Conservation (phyloP, 148 eudicot species). For the Rhododendron vialii region DNA sequence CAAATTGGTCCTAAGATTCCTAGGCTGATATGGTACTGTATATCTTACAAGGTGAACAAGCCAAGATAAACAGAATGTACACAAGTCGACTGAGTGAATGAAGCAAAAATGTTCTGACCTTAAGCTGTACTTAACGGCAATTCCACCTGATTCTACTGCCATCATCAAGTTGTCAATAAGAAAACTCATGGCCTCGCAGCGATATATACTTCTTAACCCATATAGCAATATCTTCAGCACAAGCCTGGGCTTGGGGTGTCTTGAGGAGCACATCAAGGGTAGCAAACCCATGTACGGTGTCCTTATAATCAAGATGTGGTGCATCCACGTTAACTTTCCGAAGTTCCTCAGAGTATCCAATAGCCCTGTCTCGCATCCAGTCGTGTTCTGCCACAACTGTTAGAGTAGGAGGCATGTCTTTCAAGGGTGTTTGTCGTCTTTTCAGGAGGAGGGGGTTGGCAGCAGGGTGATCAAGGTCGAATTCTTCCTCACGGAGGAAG, state of each 20-base stretch:
- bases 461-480: constrained; percentile 80
- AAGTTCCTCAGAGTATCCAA: constrained; percentile 78
- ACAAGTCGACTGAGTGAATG: neutral
- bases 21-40: neutral
- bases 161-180: constrained; percentile 36
- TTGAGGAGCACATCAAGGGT: constrained; percentile 74
- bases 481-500: constrained; percentile 61
- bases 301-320: constrained; percentile 74
- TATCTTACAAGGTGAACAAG: neutral
- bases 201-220: constrained; percentile 94
- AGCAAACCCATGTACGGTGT: constrained; percentile 85
- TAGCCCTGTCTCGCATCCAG: constrained; percentile 90
- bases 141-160: neutral
- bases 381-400: constrained; percentile 85
- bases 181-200: constrained; percentile 74
- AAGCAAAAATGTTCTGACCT: neutral
- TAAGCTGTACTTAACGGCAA: neutral
- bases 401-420: constrained; percentile 77
- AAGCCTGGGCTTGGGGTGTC: constrained; percentile 80
- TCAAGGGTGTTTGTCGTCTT: constrained; percentile 38
- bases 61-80: neutral
- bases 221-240: constrained; percentile 83
- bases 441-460: constrained; percentile 58
- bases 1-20: neutral
- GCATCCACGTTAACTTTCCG: constrained; percentile 83